Conservation (phyloP, 2,329 filamentous ascomycete species). For the Ophiosphaerella narmari region DNA sequence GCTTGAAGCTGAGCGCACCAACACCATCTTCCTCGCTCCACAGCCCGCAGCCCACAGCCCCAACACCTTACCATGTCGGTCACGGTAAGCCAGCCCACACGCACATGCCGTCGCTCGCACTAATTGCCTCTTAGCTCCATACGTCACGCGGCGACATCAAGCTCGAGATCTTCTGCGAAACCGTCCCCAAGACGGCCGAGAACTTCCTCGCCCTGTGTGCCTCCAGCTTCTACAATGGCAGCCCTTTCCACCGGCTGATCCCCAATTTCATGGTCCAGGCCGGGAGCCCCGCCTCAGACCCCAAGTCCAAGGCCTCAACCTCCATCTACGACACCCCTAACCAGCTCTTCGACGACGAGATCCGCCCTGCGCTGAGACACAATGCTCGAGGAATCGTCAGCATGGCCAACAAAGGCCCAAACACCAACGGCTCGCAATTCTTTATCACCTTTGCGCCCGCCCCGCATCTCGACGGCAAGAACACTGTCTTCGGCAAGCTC, state of each 20-base stretch:
- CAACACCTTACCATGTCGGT: constrained; percentile 50
- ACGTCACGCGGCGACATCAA: constrained; percentile 90
- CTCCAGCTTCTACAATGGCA: constrained; percentile 74
- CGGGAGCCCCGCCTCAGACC: constrained; percentile 60
- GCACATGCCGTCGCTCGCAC: not conserved
- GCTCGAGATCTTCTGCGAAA: constrained; percentile 94
- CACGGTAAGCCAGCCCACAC: constrained; percentile 43
- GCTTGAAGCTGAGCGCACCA: constrained; percentile 3
- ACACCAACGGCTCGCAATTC: constrained; percentile 79
- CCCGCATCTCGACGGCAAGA: constrained; percentile 80
- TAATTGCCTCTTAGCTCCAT: constrained; percentile 62
- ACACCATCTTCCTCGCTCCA: constrained; percentile 5
- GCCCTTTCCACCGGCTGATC: constrained; percentile 80
- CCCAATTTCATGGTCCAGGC: constrained; percentile 81
- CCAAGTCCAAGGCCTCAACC: constrained; percentile 65
- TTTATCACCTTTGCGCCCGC: constrained; percentile 79
- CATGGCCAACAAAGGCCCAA: constrained; percentile 79
- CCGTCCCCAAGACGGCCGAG: constrained; percentile 89
- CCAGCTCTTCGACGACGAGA: constrained; percentile 76
- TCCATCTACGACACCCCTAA: constrained; percentile 67
- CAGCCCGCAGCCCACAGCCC: constrained; percentile 10
- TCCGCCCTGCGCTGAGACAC: constrained; percentile 71
- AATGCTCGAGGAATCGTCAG: constrained; percentile 71
- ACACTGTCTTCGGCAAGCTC: constrained; percentile 81
- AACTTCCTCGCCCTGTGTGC: constrained; percentile 89